A percentile compares a stretch with the other conserved stretches of the same genome.
Evolutionary conservation across 768 basidiomycete genomes (phyloP).

Genomic region (Amanita pallidorosea): DNA sequence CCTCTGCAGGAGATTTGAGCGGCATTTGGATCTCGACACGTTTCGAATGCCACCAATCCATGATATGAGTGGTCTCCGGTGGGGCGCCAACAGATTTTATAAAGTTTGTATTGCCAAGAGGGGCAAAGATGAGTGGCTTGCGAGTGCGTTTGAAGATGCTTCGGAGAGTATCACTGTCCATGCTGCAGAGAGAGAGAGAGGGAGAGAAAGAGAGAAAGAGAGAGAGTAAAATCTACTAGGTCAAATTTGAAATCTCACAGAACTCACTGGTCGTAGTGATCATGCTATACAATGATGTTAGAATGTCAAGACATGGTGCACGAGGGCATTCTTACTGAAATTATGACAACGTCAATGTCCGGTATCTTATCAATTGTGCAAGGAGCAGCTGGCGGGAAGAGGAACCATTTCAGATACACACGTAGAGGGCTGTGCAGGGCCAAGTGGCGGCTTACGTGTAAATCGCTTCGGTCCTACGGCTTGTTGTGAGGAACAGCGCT

Average conservation of each 20-base stretch:
- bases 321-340: constrained; percentile 30
- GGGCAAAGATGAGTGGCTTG: constrained; percentile 44
- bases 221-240: background rate
- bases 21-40: constrained; percentile 23
- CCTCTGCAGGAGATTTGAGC: background rate
- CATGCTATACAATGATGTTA: constrained; percentile 21
- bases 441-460: constrained; percentile 25
- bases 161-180: constrained; percentile 32
- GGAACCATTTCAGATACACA: background rate
- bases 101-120: constrained; percentile 37
- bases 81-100: constrained; percentile 31
- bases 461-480: constrained; percentile 35
- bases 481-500: constrained; percentile 38
- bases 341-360: constrained; percentile 50
- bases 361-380: constrained; percentile 46
- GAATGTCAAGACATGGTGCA: background rate
- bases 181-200: constrained; percentile 14
- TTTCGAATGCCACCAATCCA: constrained; percentile 58
- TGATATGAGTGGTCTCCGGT: constrained; percentile 29
- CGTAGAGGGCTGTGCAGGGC: background rate
- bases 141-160: constrained; percentile 23
- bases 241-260: background rate
- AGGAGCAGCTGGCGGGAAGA: constrained; percentile 24
- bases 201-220: background rate
- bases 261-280: constrained; percentile 42